A percentile compares a stretch with the other conserved stretches of the same genome.
Conservation (phyloP, 2,329 filamentous ascomycete genomes). For the Paecilomyces sp. region DNA sequence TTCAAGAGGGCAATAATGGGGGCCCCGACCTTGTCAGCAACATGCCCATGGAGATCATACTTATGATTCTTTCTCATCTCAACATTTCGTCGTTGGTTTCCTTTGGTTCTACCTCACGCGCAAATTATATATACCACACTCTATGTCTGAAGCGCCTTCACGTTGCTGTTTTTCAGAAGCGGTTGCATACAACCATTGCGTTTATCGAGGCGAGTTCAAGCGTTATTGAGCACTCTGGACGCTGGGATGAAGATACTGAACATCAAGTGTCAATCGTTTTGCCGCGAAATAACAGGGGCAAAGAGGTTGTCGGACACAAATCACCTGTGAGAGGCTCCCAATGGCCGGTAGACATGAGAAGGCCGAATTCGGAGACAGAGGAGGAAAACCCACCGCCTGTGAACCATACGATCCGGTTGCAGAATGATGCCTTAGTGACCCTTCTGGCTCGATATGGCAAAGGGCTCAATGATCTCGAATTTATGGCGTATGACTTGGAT, state of each 20-base stretch:
- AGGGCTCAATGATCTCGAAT: constrained; percentile 21
- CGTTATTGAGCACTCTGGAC: not conserved
- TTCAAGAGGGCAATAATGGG: not conserved
- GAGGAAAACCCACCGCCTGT: constrained; percentile 3
- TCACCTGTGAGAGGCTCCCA: constrained; percentile 1
- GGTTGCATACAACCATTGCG: constrained; percentile 23
- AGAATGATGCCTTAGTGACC: constrained; percentile 18
- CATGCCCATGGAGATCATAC: constrained; percentile 24
- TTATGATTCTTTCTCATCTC: constrained; percentile 23
- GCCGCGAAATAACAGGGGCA: constrained; percentile 5
- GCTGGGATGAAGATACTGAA: constrained; percentile 2
- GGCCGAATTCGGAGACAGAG: not conserved
- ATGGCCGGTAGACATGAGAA: not conserved
- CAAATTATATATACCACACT: constrained; percentile 19
- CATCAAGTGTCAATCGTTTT: constrained; percentile 9
- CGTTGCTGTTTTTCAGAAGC: constrained; percentile 25
- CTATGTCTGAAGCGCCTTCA: constrained; percentile 22
- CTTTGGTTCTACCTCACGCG: constrained; percentile 23
- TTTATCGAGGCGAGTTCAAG: constrained; percentile 17
- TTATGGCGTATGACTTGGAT: constrained; percentile 25
- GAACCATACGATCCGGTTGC: constrained; percentile 15
- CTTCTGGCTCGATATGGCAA: constrained; percentile 17
- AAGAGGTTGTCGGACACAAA: not conserved
- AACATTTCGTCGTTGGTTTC: constrained; percentile 19
- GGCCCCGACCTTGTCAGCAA: constrained; percentile 13